Evolutionary conservation across 139 green algal species (phyloP).

Genomic region (Zygnema cylindricum): DNA sequence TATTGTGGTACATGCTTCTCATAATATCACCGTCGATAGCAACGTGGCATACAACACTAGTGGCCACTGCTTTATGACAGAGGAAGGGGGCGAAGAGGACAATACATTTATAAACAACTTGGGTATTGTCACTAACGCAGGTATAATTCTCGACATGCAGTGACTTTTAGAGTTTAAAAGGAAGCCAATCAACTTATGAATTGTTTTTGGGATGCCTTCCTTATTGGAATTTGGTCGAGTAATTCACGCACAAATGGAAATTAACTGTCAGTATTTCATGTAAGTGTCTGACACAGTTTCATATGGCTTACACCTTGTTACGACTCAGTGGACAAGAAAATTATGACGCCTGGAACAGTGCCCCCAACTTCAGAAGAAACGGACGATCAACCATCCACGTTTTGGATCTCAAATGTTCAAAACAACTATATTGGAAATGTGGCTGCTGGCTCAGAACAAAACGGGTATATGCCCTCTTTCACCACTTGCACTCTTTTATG

Average conservation of each 20-base stretch:
- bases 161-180: too few relatives aligned
- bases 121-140: slow-evolving; percentile 61
- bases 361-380: slow-evolving; percentile 18
- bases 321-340: neutral
- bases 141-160: too few relatives aligned
- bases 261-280: too few relatives aligned
- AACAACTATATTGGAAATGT: slow-evolving; percentile 70
- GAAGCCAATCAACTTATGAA: too few relatives aligned
- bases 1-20: slow-evolving; percentile 54
- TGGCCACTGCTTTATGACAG: slow-evolving; percentile 68
- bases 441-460: slow-evolving; percentile 57
- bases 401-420: slow-evolving; percentile 77
- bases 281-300: too few relatives aligned
- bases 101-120: slow-evolving; percentile 70
- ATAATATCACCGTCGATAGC: slow-evolving; percentile 55
- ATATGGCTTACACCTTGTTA: too few relatives aligned
- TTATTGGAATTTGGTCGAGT: too few relatives aligned
- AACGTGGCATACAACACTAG: slow-evolving; percentile 74
- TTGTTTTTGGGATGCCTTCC: too few relatives aligned
- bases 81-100: slow-evolving; percentile 62
- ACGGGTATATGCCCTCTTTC: neutral
- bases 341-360: neutral
- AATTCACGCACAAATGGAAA: too few relatives aligned
- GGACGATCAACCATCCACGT: slow-evolving; percentile 77
- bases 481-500: too few relatives aligned